These are phyloP conservation scores for Fusarium abutilonis DNA, from an alignment of 2,329 filamentous ascomycete genomes.

Conservation along the genomic window DNA sequence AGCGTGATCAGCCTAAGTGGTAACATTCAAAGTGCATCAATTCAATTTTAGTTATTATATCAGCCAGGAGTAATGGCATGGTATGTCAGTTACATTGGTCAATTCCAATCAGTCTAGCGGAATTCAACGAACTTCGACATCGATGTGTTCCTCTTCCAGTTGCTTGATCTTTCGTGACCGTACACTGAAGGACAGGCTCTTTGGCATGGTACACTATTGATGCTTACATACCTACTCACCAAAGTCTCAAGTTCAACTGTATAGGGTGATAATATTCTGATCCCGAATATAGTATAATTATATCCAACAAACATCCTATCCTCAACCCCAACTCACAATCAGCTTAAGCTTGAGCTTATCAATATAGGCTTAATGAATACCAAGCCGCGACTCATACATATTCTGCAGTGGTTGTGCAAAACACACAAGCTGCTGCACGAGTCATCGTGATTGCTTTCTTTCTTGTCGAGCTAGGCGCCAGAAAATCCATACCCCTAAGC, in stretches of 20 bases:
- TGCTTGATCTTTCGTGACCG: neutral
- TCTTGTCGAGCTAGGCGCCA: conserved; percentile 15
- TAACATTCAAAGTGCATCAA: conserved; percentile 5
- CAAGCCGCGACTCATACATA: conserved; percentile 4
- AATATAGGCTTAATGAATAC: neutral
- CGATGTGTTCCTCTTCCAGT: neutral
- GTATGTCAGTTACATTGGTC: neutral
- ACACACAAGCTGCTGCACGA: neutral
- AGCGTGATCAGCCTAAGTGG: conserved; percentile 49
- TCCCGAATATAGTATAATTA: too few relatives aligned
- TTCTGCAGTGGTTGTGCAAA: neutral
- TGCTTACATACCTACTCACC: too few relatives aligned
- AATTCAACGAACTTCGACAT: neutral
- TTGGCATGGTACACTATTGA: too few relatives aligned
- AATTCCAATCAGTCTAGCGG: neutral
- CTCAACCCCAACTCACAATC: neutral
- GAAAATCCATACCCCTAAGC: neutral
- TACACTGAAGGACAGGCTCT: neutral
- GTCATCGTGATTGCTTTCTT: neutral
- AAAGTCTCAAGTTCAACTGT: too few relatives aligned
- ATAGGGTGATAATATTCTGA: too few relatives aligned
- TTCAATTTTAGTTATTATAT: neutral
- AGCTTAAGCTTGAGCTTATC: conserved; percentile 26
- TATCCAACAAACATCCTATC: too few relatives aligned
- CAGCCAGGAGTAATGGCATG: neutral